Percentiles rank a stretch among this genome's conserved stretches.
Conservation (phyloP, 257 asterid species). For the Primulina eburnea region DNA sequence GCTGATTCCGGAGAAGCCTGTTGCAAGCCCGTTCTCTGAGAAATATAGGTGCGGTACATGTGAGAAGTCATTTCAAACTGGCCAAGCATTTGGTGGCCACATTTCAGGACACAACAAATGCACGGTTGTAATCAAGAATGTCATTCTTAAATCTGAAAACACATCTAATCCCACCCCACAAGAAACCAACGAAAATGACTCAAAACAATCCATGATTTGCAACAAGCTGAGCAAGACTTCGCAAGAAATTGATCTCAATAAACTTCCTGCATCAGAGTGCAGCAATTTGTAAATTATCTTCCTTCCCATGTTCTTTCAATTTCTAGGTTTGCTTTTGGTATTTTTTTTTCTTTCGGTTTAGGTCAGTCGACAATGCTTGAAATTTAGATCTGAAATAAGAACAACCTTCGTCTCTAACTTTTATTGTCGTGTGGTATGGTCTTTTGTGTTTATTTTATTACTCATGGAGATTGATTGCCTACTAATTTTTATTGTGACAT, state of each 20-base stretch:
- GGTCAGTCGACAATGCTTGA: neutral
- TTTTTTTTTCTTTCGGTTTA: neutral
- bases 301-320: constrained; percentile 9
- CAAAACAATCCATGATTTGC: constrained; percentile 17
- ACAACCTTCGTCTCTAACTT: constrained; percentile 22
- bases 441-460: constrained; percentile 10
- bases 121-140: constrained; percentile 24
- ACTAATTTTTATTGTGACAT: too few relatives aligned
- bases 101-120: constrained; percentile 43
- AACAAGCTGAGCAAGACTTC: constrained; percentile 20
- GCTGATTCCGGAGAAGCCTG: too few relatives aligned
- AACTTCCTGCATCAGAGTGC: constrained; percentile 36
- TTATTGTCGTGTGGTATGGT: neutral
- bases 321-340: constrained; percentile 16
- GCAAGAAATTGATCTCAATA: constrained; percentile 50
- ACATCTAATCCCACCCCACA: too few relatives aligned
- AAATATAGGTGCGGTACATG: constrained; percentile 17
- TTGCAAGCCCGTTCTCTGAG: neutral
- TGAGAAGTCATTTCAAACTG: neutral
- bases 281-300: constrained; percentile 11
- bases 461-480: constrained; percentile 19
- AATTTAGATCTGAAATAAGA: neutral
- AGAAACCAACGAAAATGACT: constrained; percentile 7
- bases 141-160: too few relatives aligned
- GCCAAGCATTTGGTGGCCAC: constrained; percentile 54